These are phyloP conservation scores for Rhipidocladum racemiflorum DNA, from an alignment of 176 grass and related monocot genomes.

Conservation along the genomic window DNA sequence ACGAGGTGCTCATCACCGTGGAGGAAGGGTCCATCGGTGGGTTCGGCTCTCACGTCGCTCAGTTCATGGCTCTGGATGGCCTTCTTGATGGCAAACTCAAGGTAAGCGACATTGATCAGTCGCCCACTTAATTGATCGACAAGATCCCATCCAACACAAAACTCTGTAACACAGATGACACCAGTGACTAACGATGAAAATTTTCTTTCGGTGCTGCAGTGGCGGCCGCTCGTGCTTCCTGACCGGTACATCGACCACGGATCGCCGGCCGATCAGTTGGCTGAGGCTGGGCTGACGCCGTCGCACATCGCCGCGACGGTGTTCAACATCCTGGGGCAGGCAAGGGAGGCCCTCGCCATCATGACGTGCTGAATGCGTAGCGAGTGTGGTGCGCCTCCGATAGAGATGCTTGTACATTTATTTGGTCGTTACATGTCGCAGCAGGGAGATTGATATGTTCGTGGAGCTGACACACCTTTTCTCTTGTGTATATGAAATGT, in stretches of 20 bases:
- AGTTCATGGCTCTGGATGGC: conserved; percentile 89
- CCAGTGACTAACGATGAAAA: background rate
- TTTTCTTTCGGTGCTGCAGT: conserved; percentile 44
- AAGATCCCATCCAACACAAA: background rate
- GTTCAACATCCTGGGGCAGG: conserved; percentile 90
- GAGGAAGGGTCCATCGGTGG: conserved; percentile 98
- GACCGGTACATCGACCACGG: conserved; percentile 94
- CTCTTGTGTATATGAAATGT: too few species aligned
- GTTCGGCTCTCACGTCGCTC: conserved; percentile 89
- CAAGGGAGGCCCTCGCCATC: conserved; percentile 79
- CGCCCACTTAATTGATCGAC: background rate
- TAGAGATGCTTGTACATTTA: too few species aligned
- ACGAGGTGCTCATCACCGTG: conserved; percentile 90
- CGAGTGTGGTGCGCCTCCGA: background rate
- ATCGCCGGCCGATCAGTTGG: conserved; percentile 79
- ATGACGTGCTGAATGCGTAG: conserved; percentile 55
- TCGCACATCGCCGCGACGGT: conserved; percentile 91
- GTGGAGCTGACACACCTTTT: too few species aligned
- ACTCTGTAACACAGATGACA: background rate
- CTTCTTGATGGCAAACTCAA: conserved; percentile 84
- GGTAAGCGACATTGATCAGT: conserved; percentile 23
- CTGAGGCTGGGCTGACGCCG: conserved; percentile 76
- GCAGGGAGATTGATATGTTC: too few species aligned
- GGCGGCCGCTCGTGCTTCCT: conserved; percentile 89
- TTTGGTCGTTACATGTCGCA: too few species aligned